Evolutionary conservation across 164 flowering plant genomes (phyloP).

Genomic region (Tetracentron sinense): DNA sequence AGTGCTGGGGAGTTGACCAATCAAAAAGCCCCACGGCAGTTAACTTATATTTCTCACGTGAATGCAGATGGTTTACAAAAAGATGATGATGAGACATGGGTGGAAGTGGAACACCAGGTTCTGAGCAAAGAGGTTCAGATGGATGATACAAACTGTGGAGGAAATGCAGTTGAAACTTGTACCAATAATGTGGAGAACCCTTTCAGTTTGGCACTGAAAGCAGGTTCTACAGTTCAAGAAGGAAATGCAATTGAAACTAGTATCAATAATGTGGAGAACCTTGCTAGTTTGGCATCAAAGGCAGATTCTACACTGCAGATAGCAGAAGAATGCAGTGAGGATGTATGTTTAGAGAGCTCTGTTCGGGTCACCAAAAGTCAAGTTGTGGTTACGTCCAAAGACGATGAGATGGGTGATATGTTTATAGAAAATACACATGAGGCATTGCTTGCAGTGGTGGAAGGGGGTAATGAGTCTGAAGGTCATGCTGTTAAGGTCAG

Average conservation of each 20-base stretch:
- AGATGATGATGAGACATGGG: conserved; percentile 3
- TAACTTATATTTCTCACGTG: conserved; percentile 12
- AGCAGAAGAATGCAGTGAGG: conserved; percentile 20
- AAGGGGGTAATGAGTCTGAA: conserved; percentile 13
- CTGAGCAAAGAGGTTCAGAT: conserved; percentile 13
- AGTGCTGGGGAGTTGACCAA: conserved; percentile 15
- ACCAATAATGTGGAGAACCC: not conserved
- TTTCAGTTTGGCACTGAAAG: not conserved
- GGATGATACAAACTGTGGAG: conserved; percentile 19
- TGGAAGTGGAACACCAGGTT: conserved; percentile 12
- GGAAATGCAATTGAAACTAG: conserved; percentile 12
- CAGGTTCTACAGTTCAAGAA: not conserved
- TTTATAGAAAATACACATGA: conserved; percentile 6
- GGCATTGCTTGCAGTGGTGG: conserved; percentile 8
- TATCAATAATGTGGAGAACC: conserved; percentile 8
- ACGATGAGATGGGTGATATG: conserved; percentile 15
- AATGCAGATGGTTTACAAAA: conserved; percentile 12
- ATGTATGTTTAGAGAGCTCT: conserved; percentile 10
- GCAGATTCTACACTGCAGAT: conserved; percentile 13
- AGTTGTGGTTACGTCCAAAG: conserved; percentile 11
- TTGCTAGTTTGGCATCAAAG: conserved; percentile 8
- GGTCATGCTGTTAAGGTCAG: conserved; percentile 15
- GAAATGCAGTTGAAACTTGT: not conserved
- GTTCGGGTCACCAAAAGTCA: conserved; percentile 15
- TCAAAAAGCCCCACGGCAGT: conserved; percentile 15